Base-by-base conservation (phyloP, 2,329 filamentous ascomycete genomes). In the Aureobasidium sp. region DNA sequence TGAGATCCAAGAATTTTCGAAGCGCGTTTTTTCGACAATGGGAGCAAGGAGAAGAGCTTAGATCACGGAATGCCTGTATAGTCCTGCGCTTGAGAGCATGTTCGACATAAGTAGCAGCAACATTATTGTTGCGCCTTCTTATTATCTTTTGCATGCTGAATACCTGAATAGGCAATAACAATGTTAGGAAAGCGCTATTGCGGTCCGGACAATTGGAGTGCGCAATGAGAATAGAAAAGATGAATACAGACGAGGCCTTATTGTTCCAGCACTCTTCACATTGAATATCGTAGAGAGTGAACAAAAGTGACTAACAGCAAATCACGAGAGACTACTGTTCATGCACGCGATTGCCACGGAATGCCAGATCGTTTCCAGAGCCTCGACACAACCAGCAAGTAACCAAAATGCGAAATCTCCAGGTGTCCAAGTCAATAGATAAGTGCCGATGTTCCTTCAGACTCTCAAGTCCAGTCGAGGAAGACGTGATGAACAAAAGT, bases 261-360 rank as follows among this genome's bases (percentile, higher is more conserved):
- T 22, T n/a, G 25, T 20, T 58, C 15, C 20, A 22, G 42, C 29
- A 31, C 27, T n/a, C 31, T 58, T 29, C 42, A 42, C 42, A 57
- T 45, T 58, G 2, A 22, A 25, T 27, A 22, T 57, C 27, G 41
- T 17, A 37, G n/a, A 14, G 14, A 37, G 42, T 31, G 42, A 58
- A 37, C 31, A n/a, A 39, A 15, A 58, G 45, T 31, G 25, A 29
- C 31, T n/a, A 36, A 58, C 55, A 58, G 55, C 42, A 48, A 39
- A 58, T 58, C 55, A 58, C 55, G 55, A 39, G n/a, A 58, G 55
- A 58, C 55, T 58, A 58, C 55, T 58, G 55, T 58, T 58, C 20
- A 58, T 58, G 55, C 55, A 47, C 55, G 31, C 42, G 34, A 31
- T 39, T 29, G 34, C 55, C 29, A 48, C 25, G 52, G 36, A 29